phyloP scores from a whole-genome alignment of 306 rosid genomes.

The Sesbania bispinosa region DNA sequence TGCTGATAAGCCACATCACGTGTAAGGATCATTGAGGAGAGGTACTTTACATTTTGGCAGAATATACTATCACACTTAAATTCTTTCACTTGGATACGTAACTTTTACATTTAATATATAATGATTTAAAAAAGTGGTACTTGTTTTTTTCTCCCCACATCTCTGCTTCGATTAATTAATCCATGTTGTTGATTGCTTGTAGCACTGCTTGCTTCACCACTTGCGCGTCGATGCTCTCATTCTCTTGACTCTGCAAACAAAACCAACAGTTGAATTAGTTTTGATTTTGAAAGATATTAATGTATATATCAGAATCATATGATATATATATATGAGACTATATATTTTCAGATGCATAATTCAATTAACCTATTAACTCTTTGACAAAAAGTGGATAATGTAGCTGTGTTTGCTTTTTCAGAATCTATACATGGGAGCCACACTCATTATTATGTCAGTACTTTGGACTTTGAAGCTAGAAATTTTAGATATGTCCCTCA shows the following conservation, averaged over 20 bases:
- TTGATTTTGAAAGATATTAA: neutral
- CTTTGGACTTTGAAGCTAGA: slow-evolving; percentile 17
- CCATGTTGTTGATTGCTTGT: slow-evolving; percentile 63
- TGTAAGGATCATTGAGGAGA: slow-evolving; percentile 22
- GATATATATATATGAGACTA: neutral
- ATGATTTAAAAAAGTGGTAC: neutral
- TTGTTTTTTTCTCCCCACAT: neutral
- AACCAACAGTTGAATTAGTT: too few relatives aligned
- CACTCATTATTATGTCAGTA: slow-evolving; percentile 28
- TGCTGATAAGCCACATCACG: slow-evolving; percentile 19
- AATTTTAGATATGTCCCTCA: slow-evolving; percentile 16
- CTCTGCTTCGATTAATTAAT: slow-evolving; percentile 20
- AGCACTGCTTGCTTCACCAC: slow-evolving; percentile 75
- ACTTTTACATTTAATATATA: slow-evolving; percentile 8
- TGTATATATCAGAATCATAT: neutral
- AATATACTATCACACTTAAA: slow-evolving; percentile 15
- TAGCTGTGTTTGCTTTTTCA: neutral
- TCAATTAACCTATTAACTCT: neutral
- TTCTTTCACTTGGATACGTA: slow-evolving; percentile 16
- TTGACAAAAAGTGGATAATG: neutral
- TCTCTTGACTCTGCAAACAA: slow-evolving; percentile 46
- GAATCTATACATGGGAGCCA: slow-evolving; percentile 22
- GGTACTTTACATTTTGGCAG: slow-evolving; percentile 9
- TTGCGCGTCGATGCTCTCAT: slow-evolving; percentile 58
- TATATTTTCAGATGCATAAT: neutral